A percentile compares a stretch with the other conserved stretches of the same genome.
These are phyloP conservation scores for Ustilago nuda DNA, from an alignment of 1,284 basidiomycete genomes.

Conservation along the genomic window DNA sequence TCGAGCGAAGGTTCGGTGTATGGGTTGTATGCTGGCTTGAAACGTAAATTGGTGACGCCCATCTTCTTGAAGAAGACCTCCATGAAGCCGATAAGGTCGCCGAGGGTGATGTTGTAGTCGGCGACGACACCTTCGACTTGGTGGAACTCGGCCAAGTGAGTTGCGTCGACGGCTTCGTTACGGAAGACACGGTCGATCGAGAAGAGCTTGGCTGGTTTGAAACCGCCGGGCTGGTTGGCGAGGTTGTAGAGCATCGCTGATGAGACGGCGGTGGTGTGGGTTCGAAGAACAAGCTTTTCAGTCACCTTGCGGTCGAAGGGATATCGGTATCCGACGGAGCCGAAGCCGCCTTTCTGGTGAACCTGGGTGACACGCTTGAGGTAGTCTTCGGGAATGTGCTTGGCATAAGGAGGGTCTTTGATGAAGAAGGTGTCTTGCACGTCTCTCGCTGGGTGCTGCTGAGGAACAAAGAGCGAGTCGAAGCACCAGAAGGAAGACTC, in stretches of 20 bases:
- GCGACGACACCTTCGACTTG: conserved; percentile 99
- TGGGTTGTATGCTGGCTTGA: conserved; percentile 94
- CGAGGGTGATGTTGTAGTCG: conserved; percentile 91
- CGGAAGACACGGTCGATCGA: conserved; percentile 98
- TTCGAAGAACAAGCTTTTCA: conserved; percentile 89
- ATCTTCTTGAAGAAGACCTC: conserved; percentile 91
- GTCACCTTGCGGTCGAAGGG: conserved; percentile 94
- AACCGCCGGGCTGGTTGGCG: conserved; percentile 80
- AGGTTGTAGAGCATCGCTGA: conserved; percentile 86
- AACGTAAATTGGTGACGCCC: conserved; percentile 90
- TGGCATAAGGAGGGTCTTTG: conserved; percentile 86
- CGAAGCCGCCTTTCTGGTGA: conserved; percentile 91
- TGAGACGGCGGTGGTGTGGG: conserved; percentile 96
- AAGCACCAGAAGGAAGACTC: conserved; percentile 99
- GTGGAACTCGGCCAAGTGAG: conserved; percentile 99
- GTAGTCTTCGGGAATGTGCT: conserved; percentile 84
- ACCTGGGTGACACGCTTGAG: conserved; percentile 88
- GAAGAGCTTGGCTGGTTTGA: conserved; percentile 96
- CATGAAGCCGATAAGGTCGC: conserved; percentile 85
- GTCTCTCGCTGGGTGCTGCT: conserved; percentile 98
- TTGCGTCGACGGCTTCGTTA: conserved; percentile 98
- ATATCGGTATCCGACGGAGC: conserved; percentile 97
- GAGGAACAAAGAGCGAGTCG: conserved; percentile 96
- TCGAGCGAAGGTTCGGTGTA: conserved; percentile 89
- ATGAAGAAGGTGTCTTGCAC: conserved; percentile 99